These are phyloP conservation scores for Geotrichum histeridarum DNA, from an alignment of 1,139 yeast species.

Conservation along the genomic window DNA sequence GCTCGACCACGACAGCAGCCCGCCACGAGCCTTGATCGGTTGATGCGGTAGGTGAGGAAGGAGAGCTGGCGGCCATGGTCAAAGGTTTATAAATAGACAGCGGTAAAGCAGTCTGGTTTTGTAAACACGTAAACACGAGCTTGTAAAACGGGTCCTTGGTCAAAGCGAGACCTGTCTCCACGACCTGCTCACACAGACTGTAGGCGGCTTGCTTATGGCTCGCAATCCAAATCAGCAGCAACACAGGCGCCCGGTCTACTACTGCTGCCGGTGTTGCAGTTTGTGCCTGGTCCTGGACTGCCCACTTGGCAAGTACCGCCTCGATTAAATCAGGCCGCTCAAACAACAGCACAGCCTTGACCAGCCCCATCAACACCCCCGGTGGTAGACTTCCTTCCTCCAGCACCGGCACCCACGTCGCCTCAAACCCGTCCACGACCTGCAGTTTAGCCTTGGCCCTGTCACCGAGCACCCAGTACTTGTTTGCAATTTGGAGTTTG, in stretches of 20 bases:
- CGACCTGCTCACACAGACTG: background rate
- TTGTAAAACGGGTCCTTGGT: background rate
- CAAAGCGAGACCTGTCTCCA: background rate
- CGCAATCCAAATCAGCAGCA: conserved; percentile 8
- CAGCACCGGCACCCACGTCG: conserved; percentile 24
- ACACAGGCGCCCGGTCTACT: background rate
- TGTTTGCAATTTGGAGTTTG: conserved; percentile 28
- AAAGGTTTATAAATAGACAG: too few relatives aligned
- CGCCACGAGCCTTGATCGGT: background rate
- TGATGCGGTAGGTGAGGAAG: too few relatives aligned
- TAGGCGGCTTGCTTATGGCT: conserved; percentile 1
- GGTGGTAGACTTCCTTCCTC: conserved; percentile 5
- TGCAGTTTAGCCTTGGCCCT: conserved; percentile 22
- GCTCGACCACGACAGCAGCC: conserved; percentile 3
- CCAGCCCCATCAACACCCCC: conserved; percentile 6
- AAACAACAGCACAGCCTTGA: conserved; percentile 8
- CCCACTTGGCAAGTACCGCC: background rate
- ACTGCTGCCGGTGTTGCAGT: background rate
- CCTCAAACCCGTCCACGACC: conserved; percentile 25
- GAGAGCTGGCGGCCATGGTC: too few relatives aligned
- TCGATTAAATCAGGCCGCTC: conserved; percentile 2
- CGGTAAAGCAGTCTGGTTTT: too few relatives aligned
- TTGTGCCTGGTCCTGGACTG: background rate
- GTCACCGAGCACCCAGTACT: conserved; percentile 26
- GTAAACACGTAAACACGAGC: background rate